A percentile compares a stretch with the other conserved stretches of the same genome.
phyloP scores from a whole-genome alignment of 805 yeast genomes.

The Torulaspora quercuum region DNA sequence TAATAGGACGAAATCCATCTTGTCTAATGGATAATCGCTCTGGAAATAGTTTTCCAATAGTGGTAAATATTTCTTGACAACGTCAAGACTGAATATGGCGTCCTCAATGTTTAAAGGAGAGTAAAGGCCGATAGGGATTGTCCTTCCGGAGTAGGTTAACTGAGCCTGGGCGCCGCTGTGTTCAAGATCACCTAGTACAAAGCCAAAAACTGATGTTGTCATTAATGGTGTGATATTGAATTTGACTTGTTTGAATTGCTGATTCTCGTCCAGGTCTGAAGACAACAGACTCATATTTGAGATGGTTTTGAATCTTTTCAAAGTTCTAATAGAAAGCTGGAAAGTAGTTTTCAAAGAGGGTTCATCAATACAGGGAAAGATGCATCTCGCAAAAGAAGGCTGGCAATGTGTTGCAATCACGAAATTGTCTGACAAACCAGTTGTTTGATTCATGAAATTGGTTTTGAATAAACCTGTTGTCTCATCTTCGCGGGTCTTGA shows the following conservation, averaged over 20 bases:
- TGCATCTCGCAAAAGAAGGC: constrained; percentile 57
- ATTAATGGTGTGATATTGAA: constrained; percentile 58
- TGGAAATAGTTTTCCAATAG: constrained; percentile 45
- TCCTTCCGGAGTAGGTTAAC: constrained; percentile 20
- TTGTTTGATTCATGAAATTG: constrained; percentile 50
- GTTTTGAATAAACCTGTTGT: constrained; percentile 70
- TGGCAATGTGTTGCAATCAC: constrained; percentile 70
- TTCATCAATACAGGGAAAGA: constrained; percentile 73
- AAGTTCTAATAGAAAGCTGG: constrained; percentile 47
- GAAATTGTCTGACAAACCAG: constrained; percentile 49
- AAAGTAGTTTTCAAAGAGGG: constrained; percentile 51
- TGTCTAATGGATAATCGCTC: constrained; percentile 52
- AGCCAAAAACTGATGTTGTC: constrained; percentile 62
- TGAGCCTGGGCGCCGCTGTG: constrained; percentile 40
- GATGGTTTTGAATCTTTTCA: constrained; percentile 45
- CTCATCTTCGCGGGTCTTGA: constrained; percentile 50
- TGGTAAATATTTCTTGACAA: constrained; percentile 48
- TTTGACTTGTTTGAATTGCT: constrained; percentile 34
- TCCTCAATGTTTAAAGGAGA: constrained; percentile 47
- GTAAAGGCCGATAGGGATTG: constrained; percentile 50
- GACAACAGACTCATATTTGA: constrained; percentile 39
- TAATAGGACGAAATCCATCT: constrained; percentile 63
- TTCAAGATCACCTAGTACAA: constrained; percentile 66
- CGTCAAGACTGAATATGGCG: constrained; percentile 50
- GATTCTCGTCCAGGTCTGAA: constrained; percentile 3